Conservation (phyloP, 208 protist genomes). For the Balamuthia mandrillaris region DNA sequence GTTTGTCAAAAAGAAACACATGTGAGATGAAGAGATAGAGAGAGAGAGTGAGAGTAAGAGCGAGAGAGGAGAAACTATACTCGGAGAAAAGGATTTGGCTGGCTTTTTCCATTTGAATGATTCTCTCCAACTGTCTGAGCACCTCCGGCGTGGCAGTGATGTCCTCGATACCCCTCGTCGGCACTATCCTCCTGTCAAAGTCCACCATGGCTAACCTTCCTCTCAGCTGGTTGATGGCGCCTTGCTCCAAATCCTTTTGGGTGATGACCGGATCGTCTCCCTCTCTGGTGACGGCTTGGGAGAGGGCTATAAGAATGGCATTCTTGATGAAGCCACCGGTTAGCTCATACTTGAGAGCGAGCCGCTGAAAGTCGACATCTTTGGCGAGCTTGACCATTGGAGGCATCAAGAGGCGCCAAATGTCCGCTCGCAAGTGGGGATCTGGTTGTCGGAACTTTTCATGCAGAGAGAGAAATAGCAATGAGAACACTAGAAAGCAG, state of each 20-base stretch:
- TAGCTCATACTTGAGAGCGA: slow-evolving; percentile 57
- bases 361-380: slow-evolving; percentile 41
- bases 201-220: no score
- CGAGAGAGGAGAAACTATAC: slow-evolving; percentile 51
- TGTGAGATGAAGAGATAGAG: no score
- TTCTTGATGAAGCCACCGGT: slow-evolving; percentile 66
- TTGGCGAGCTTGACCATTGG: background rate
- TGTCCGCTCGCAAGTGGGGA: slow-evolving; percentile 33
- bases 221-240: no score
- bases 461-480: slow-evolving; percentile 19
- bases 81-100: slow-evolving; percentile 49
- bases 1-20: no score
- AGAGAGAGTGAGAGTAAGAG: no score
- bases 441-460: slow-evolving; percentile 53
- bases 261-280: no score
- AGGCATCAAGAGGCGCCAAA: slow-evolving; percentile 50
- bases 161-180: slow-evolving; percentile 31
- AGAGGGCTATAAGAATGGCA: no score
- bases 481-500: background rate
- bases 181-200: no score
- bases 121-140: background rate
- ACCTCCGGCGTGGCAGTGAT: slow-evolving; percentile 43
- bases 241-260: no score
- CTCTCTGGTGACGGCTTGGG: no score
- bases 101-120: no score